These are phyloP conservation scores for Periconia sp. DNA, from an alignment of 2,329 filamentous ascomycete genomes.

Conservation along the genomic window DNA sequence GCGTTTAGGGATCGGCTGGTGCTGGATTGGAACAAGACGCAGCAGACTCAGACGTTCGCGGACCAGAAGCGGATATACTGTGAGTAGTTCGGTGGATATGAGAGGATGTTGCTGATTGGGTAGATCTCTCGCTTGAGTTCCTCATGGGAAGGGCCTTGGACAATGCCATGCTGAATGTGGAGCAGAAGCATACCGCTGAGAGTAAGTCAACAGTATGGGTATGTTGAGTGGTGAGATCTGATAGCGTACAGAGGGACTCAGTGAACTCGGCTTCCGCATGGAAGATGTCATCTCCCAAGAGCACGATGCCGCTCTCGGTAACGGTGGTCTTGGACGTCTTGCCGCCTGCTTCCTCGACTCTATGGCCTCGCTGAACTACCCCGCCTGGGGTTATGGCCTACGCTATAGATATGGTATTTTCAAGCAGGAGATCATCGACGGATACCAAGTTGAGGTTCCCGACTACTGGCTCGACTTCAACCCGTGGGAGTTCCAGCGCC, in stretches of 20 bases:
- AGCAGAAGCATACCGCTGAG: slow-evolving; percentile 82
- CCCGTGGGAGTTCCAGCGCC: slow-evolving; percentile 96
- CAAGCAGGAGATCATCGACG: slow-evolving; percentile 98
- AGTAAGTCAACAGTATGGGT: slow-evolving; percentile 60
- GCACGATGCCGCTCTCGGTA: slow-evolving; percentile 93
- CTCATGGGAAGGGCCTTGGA: slow-evolving; percentile 95
- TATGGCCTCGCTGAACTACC: slow-evolving; percentile 90
- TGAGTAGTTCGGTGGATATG: slow-evolving; percentile 42
- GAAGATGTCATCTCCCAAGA: slow-evolving; percentile 95
- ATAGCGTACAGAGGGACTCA: slow-evolving; percentile 71
- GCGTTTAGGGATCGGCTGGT: slow-evolving; percentile 93
- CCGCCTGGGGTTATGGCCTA: slow-evolving; percentile 96
- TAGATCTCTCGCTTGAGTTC: slow-evolving; percentile 92
- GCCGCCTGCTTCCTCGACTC: slow-evolving; percentile 98
- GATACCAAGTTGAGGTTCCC: slow-evolving; percentile 96
- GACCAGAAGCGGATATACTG: slow-evolving; percentile 96
- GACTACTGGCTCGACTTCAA: slow-evolving; percentile 99
- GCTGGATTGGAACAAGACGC: slow-evolving; percentile 96
- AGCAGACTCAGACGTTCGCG: slow-evolving; percentile 89
- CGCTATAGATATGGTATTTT: slow-evolving; percentile 95
- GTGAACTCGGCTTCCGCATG: slow-evolving; percentile 92
- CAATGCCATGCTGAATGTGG: slow-evolving; percentile 98
- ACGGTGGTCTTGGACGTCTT: slow-evolving; percentile 91
- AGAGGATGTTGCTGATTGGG: slow-evolving; percentile 15
- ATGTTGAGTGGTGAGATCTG: slow-evolving; percentile 15